Base-by-base conservation (phyloP, 768 basidiomycete genomes). In the Amanita rubescens region DNA sequence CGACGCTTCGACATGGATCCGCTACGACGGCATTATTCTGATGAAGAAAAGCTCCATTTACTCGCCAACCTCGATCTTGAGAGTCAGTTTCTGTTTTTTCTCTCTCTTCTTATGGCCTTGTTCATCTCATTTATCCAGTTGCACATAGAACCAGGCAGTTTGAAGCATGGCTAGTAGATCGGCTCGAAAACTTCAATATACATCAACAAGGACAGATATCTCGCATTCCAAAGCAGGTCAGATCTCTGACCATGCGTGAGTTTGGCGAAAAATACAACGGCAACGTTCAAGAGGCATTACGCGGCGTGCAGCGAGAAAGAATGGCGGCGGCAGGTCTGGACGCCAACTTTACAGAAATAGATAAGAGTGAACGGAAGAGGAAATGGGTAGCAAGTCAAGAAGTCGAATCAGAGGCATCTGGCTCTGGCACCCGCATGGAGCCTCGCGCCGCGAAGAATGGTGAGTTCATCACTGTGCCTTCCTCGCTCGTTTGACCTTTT, bases 21-120 rank as follows among this genome's bases (percentile, higher is more conserved):
- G 19, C 41, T 65, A 38, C 67, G 61, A 50, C 67, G 71, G 50
- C 69, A 63, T 41, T 77, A 75, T 62, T 81, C 76, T 7, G 68
- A 72, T 4, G 86, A 89, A 60, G 87, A 90, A 69, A 90, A 90
- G 57, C 71, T 78, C 24, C 85, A 90, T 57, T 76, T 90, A 2
- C 70, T 90, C 37, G 77, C 78, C 43, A 91, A 91, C 65, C 76
- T 91, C 47, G 86, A 90, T 58, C 80, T 90, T 57, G 89, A 91
- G 79, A 85, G 87, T 86, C 59, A 11, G 67, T 19, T 19, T 20
- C 20, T 27, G n/a, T 19, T 60, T 43, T 49, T 30, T 30, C 8
- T 44, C 38, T 39, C 19, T 11, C 19, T 10, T 14, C 15, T 5
- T 50, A 47, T 48, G 12, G 20, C 45, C 8, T 42, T 32, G 51